Conservation (phyloP, 345 rosid species). For the Syzygium grande region DNA sequence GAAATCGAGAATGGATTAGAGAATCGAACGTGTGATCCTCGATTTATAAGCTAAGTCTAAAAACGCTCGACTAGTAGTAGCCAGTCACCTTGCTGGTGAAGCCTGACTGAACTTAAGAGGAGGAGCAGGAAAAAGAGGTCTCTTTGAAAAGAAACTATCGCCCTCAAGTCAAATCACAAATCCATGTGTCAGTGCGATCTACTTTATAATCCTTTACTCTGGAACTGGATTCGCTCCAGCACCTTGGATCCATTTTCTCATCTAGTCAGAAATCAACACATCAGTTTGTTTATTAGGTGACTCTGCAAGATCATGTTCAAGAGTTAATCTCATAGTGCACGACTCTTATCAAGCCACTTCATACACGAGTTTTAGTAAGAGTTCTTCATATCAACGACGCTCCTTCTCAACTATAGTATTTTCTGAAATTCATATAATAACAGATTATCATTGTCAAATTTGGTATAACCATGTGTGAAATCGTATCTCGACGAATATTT, state of each 20-base stretch:
- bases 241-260: not conserved
- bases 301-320: not conserved
- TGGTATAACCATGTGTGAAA: not conserved
- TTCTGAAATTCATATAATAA: not conserved
- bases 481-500: rapidly evolving
- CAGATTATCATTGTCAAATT: not conserved
- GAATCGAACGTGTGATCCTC: not conserved
- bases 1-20: not conserved
- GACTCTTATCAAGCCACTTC: not conserved
- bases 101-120: not conserved
- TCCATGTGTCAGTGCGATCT: not conserved
- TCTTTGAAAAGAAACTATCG: not conserved
- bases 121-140: not conserved
- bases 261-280: not conserved
- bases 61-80: not conserved
- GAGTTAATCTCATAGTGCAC: not conserved
- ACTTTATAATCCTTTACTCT: not conserved
- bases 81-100: not conserved
- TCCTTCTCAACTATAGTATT: not conserved
- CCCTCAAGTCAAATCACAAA: not conserved
- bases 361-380: not conserved
- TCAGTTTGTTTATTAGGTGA: not conserved
- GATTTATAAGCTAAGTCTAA: not conserved
- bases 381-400: rapidly evolving
- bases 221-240: not conserved